Conservation (phyloP, 2,329 filamentous ascomycete genomes). For the Ophiocordyceps unilateralis region DNA sequence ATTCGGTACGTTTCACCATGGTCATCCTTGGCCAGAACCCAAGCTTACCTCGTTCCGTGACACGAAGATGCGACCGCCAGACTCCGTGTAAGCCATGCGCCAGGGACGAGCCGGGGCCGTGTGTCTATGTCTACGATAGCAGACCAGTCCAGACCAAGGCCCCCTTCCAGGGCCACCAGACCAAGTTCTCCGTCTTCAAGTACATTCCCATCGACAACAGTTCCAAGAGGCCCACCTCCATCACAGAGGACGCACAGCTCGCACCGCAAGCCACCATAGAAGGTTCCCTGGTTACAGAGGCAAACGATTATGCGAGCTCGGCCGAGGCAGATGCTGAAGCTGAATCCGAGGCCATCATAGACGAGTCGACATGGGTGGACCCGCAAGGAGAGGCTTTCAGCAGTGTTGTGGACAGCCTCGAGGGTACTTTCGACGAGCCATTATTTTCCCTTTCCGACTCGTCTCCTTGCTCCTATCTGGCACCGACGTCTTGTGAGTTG, state of each 20-base stretch:
- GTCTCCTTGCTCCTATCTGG: neutral
- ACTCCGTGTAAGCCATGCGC: neutral
- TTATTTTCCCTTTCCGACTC: neutral
- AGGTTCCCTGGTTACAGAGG: neutral
- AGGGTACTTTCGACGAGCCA: neutral
- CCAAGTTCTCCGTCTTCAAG: neutral
- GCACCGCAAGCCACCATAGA: neutral
- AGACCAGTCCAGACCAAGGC: neutral
- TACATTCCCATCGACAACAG: neutral
- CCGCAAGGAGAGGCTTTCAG: neutral
- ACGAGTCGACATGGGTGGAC: neutral
- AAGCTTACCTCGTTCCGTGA: neutral
- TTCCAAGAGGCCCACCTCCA: too few relatives aligned
- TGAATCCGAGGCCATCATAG: neutral
- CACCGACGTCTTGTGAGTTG: neutral
- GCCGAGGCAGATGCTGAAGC: slow-evolving; percentile 13
- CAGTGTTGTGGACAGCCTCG: neutral
- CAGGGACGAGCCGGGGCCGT: neutral
- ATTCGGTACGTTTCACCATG: neutral
- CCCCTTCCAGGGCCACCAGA: neutral
- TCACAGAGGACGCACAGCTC: too few relatives aligned
- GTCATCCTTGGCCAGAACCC: neutral
- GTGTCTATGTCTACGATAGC: neutral
- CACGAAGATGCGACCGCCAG: neutral
- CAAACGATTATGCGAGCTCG: neutral